Conservation (phyloP, 2,329 filamentous ascomycete genomes). For the Fusarium pseudoanthophilum region DNA sequence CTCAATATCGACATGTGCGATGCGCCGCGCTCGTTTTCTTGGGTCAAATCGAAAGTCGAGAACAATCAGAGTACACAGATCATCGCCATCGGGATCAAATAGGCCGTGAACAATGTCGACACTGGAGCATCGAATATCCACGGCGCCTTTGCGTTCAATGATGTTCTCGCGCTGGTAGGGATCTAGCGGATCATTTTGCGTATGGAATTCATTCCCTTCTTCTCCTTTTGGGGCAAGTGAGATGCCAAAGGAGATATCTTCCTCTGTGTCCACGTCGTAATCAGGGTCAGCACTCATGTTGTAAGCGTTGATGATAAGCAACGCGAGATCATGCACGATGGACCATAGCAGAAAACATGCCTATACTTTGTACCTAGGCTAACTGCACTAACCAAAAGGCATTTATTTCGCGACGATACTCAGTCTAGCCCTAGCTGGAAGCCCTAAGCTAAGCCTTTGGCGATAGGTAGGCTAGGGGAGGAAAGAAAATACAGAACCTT, state of each 20-base stretch:
- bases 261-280: not conserved
- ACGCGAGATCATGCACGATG: not conserved
- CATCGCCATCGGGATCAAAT: constrained; percentile 21
- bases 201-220: constrained; percentile 20
- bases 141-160: constrained; percentile 1
- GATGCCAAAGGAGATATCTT: not conserved
- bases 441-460: not conserved
- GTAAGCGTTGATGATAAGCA: not conserved
- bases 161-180: constrained; percentile 25
- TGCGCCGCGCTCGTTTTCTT: not conserved
- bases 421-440: not conserved
- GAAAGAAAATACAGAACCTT: no score
- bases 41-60: constrained; percentile 9
- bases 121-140: constrained; percentile 16
- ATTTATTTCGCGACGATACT: not conserved
- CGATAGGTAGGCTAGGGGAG: accelerated
- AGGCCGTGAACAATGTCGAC: constrained; percentile 5
- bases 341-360: not conserved
- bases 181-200: constrained; percentile 10
- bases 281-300: not conserved
- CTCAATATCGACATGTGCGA: constrained; percentile 9
- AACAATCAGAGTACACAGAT: constrained; percentile 4
- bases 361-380: not conserved
- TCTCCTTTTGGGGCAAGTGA: not conserved
- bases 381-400: not conserved